Conservation (phyloP, 2,329 filamentous ascomycete species). For the Colletotrichum sp. region DNA sequence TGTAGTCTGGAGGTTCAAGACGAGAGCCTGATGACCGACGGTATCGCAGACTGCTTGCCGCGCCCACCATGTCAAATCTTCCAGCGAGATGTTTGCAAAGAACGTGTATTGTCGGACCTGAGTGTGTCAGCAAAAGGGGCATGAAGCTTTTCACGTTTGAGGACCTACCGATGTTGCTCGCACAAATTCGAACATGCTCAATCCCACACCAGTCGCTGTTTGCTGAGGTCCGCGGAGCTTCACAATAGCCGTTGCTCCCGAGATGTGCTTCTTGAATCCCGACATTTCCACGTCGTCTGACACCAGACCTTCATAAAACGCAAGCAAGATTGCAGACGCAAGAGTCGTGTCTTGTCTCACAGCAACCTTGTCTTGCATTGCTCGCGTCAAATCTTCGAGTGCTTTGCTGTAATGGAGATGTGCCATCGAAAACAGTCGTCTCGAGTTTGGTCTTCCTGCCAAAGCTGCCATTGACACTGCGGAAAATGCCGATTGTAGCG, state of each 20-base stretch:
- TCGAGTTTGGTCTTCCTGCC: constrained; percentile 26
- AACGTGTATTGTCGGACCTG: constrained; percentile 29
- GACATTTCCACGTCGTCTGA: constrained; percentile 23
- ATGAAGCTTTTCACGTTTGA: background rate
- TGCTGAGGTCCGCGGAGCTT: constrained; percentile 22
- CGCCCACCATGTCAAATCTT: constrained; percentile 28
- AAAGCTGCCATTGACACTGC: constrained; percentile 27
- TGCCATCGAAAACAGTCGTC: constrained; percentile 22
- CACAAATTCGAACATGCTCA: constrained; percentile 30
- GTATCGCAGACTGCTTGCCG: constrained; percentile 24
- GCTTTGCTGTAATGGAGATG: constrained; percentile 27
- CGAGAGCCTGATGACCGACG: constrained; percentile 26
- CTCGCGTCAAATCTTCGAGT: constrained; percentile 24
- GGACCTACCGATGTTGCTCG: constrained; percentile 24
- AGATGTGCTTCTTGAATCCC: constrained; percentile 26
- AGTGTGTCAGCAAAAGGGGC: background rate
- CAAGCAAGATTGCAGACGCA: constrained; percentile 25
- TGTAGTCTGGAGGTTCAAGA: constrained; percentile 29
- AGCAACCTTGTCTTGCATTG: constrained; percentile 22
- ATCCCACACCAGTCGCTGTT: constrained; percentile 18
- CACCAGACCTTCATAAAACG: constrained; percentile 28
- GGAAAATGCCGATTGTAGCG: constrained; percentile 26
- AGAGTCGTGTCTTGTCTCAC: constrained; percentile 25
- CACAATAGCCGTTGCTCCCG: constrained; percentile 26
- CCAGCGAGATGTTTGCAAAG: constrained; percentile 22